Evolutionary conservation across 768 basidiomycete species (phyloP).

Genomic region (Rhizopogon vulgaris): DNA sequence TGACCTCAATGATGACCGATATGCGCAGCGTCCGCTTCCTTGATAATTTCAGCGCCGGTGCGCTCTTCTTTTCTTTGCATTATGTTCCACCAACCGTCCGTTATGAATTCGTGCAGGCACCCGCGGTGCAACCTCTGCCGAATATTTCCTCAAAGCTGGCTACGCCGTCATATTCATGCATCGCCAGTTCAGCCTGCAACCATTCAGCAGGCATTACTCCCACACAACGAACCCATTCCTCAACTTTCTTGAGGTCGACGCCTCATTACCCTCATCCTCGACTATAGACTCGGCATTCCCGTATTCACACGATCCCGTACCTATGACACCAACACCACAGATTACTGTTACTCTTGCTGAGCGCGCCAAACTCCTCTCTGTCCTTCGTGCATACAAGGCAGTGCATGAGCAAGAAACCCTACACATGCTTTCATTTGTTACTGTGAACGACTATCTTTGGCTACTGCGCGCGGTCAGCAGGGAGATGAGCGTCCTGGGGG

Average conservation of each 20-base stretch:
- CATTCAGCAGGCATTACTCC: conserved; percentile 96
- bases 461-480: conserved; percentile 77
- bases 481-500: conserved; percentile 63
- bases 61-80: conserved; percentile 15
- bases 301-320: conserved; percentile 24
- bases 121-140: conserved; percentile 94
- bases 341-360: conserved; percentile 68
- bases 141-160: conserved; percentile 90
- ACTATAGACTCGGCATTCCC: conserved; percentile 14
- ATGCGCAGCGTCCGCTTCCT: conserved; percentile 87
- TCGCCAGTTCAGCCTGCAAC: conserved; percentile 94
- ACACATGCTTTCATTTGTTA: conserved; percentile 85
- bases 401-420: conserved; percentile 71
- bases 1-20: conserved; percentile 17
- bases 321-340: conserved; percentile 26
- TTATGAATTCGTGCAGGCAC: conserved; percentile 54
- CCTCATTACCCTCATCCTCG: conserved; percentile 13
- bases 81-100: background rate
- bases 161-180: conserved; percentile 99
- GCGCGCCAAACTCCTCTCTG: conserved; percentile 57
- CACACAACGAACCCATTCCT: conserved; percentile 98
- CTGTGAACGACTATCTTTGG: conserved; percentile 96
- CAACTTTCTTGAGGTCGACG: conserved; percentile 78
- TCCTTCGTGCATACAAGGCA: conserved; percentile 74
- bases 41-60: conserved; percentile 97